phyloP scores from a whole-genome alignment of 2,329 filamentous ascomycete species.

The Penicillium sp. region DNA sequence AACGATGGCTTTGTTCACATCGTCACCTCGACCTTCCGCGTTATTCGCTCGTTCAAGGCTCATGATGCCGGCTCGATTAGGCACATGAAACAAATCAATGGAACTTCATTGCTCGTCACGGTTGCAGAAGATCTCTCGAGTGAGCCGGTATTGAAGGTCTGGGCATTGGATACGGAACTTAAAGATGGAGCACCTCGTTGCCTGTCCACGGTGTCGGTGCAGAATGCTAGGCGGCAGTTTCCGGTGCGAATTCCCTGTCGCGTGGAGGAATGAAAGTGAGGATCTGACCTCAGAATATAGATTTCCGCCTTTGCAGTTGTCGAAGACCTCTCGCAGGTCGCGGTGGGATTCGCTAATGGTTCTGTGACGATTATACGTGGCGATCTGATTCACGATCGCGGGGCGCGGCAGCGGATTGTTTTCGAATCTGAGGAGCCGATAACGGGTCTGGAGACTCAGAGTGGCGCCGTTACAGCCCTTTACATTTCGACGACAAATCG shows the following conservation, averaged over 20 bases:
- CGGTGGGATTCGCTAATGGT: slow-evolving; percentile 94
- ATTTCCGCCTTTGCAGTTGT: slow-evolving; percentile 85
- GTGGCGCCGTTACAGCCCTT: slow-evolving; percentile 70
- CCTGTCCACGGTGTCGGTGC: slow-evolving; percentile 80
- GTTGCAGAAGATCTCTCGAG: slow-evolving; percentile 79
- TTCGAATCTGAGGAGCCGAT: slow-evolving; percentile 97
- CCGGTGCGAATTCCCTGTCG: slow-evolving; percentile 63
- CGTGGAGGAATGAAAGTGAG: neutral
- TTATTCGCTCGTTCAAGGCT: slow-evolving; percentile 82
- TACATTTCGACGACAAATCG: slow-evolving; percentile 91
- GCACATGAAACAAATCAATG: slow-evolving; percentile 89
- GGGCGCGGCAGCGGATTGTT: slow-evolving; percentile 89
- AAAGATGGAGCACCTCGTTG: slow-evolving; percentile 90
- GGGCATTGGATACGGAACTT: slow-evolving; percentile 94
- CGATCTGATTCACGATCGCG: slow-evolving; percentile 92
- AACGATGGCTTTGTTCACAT: slow-evolving; percentile 86
- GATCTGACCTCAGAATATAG: slow-evolving; percentile 19
- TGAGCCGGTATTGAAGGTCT: slow-evolving; percentile 93
- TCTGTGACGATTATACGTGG: slow-evolving; percentile 91
- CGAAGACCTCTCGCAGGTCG: slow-evolving; percentile 87
- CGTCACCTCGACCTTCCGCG: slow-evolving; percentile 83
- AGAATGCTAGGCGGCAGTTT: slow-evolving; percentile 90
- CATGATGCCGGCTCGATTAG: slow-evolving; percentile 77
- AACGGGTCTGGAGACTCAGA: slow-evolving; percentile 81
- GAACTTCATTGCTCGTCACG: slow-evolving; percentile 84